These are phyloP conservation scores for Nigrospora sphaerica DNA, from an alignment of 2,329 filamentous ascomycete species.

Conservation along the genomic window DNA sequence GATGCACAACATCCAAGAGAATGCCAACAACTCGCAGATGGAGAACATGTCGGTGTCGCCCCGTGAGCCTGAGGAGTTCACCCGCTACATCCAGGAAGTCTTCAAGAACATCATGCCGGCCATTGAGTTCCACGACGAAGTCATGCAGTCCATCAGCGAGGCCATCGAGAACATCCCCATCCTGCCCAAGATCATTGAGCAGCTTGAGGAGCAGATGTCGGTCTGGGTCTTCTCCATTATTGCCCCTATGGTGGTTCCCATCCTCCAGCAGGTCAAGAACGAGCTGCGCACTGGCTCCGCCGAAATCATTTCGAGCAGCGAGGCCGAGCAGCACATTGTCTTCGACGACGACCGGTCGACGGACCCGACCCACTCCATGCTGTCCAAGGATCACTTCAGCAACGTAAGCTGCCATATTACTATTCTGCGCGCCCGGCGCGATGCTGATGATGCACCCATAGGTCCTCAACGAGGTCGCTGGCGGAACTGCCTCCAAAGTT, in stretches of 20 bases:
- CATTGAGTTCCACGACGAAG: constrained; percentile 83
- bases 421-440: no score
- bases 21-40: constrained; percentile 69
- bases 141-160: constrained; percentile 71
- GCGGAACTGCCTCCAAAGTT: constrained; percentile 71
- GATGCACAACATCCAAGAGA: constrained; percentile 71
- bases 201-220: constrained; percentile 80
- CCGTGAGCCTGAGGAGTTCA: constrained; percentile 77
- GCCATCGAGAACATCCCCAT: constrained; percentile 82
- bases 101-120: constrained; percentile 80
- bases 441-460: constrained; percentile 14
- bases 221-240: constrained; percentile 88
- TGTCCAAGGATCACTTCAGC: constrained; percentile 92
- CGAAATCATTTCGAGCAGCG: constrained; percentile 80
- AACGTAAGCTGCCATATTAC: constrained; percentile 44
- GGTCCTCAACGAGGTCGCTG: constrained; percentile 82
- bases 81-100: constrained; percentile 65
- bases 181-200: constrained; percentile 76
- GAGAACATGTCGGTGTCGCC: constrained; percentile 68
- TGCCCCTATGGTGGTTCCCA: constrained; percentile 78
- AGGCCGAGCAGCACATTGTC: constrained; percentile 77
- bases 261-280: constrained; percentile 79
- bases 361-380: constrained; percentile 90
- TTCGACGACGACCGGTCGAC: constrained; percentile 71
- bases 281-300: constrained; percentile 81